phyloP scores from a whole-genome alignment of 78 protist species.

The Goniomonas avonlea region DNA sequence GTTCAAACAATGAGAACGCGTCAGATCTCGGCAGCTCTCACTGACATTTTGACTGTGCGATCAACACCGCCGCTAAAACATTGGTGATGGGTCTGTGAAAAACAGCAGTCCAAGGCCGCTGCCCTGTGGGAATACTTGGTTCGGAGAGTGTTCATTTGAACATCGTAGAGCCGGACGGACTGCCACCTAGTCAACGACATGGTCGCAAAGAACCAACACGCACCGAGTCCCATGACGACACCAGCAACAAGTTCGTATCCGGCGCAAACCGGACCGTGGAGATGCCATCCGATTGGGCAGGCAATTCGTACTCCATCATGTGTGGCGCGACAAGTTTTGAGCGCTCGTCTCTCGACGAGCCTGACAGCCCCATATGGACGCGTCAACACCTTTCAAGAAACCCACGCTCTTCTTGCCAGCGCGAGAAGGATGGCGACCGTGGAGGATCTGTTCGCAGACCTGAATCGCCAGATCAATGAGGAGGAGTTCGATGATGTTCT shows the following conservation, averaged over 20 bases:
- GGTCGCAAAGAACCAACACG: neutral
- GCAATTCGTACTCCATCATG: no score
- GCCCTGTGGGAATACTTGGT: slow-evolving; percentile 15
- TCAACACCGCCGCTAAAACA: slow-evolving; percentile 24
- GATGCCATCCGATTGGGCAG: slow-evolving; percentile 4
- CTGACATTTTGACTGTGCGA: neutral
- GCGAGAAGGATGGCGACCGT: neutral
- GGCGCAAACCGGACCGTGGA: slow-evolving; percentile 25
- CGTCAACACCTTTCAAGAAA: no score
- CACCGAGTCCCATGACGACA: slow-evolving; percentile 45
- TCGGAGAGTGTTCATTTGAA: neutral
- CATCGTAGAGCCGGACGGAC: slow-evolving; percentile 36
- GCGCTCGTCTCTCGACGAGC: no score
- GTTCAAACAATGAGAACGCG: neutral
- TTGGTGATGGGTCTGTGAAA: neutral
- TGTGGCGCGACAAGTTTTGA: no score
- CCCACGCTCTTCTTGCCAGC: no score
- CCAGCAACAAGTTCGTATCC: slow-evolving; percentile 16
- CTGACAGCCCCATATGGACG: no score
- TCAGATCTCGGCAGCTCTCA: neutral
- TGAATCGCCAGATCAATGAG: no score
- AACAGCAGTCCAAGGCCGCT: slow-evolving; percentile 39
- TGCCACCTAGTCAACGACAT: neutral
- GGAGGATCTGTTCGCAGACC: neutral
- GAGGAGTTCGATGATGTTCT: no score